Conservation (phyloP, 2,329 filamentous ascomycete species). For the Phyllosticta citriasiana region DNA sequence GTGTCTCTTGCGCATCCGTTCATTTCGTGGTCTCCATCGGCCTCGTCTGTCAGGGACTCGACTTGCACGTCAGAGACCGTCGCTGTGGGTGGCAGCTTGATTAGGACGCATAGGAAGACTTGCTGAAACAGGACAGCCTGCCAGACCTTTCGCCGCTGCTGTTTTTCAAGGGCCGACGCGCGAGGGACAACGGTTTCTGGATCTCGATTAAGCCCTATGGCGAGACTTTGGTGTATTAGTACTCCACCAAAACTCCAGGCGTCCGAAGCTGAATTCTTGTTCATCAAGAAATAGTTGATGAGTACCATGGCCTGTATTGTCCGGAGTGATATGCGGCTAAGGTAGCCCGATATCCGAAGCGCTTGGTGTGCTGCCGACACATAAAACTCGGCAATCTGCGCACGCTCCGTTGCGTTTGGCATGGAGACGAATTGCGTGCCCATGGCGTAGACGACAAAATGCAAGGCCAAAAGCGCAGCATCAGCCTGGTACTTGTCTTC, state of each 20-base stretch:
- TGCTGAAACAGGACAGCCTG: slow-evolving; percentile 73
- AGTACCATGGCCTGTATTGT: slow-evolving; percentile 74
- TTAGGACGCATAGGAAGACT: slow-evolving; percentile 67
- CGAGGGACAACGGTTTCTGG: slow-evolving; percentile 61
- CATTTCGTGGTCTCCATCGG: slow-evolving; percentile 50
- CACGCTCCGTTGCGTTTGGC: slow-evolving; percentile 48
- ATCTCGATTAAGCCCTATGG: slow-evolving; percentile 71
- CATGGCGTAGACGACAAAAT: slow-evolving; percentile 68
- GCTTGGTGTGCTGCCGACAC: slow-evolving; percentile 72
- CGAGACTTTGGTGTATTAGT: slow-evolving; percentile 66
- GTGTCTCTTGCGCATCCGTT: slow-evolving; percentile 36
- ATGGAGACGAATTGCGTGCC: slow-evolving; percentile 66
- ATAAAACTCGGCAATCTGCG: slow-evolving; percentile 72
- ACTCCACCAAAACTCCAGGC: slow-evolving; percentile 76
- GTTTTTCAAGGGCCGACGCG: slow-evolving; percentile 61
- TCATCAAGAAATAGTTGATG: slow-evolving; percentile 76
- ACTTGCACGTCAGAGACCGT: slow-evolving; percentile 72
- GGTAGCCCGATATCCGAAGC: slow-evolving; percentile 63
- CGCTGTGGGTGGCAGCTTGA: slow-evolving; percentile 66
- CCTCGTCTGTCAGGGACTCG: slow-evolving; percentile 60
- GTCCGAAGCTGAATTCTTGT: slow-evolving; percentile 75
- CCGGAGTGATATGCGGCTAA: slow-evolving; percentile 62
- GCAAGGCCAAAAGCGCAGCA: slow-evolving; percentile 58
- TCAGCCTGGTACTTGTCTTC: slow-evolving; percentile 53
- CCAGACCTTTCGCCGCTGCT: slow-evolving; percentile 71